phyloP scores from a whole-genome alignment of 208 protist species.

The Kentomonas sorsogonicus region DNA sequence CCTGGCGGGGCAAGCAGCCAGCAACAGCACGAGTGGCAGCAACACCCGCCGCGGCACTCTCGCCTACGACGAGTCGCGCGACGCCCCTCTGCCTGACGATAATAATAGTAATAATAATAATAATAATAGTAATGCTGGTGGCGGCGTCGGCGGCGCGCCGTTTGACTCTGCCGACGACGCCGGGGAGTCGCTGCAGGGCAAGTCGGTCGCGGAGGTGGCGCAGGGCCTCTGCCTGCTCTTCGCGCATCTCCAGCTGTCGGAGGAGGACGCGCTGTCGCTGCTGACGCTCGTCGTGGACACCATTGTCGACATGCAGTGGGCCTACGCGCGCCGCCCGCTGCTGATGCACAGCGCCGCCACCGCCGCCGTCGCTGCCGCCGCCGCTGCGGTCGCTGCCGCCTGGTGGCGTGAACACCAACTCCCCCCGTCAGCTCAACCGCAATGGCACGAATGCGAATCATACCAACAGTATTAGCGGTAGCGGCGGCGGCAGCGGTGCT shows the following conservation, averaged over 20 bases:
- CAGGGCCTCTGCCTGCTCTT: slow-evolving; percentile 24
- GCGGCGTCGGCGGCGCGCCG: neutral
- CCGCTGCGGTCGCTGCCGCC: too few species aligned
- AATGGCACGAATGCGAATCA: too few species aligned
- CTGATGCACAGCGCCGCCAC: neutral
- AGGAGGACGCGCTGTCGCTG: slow-evolving; percentile 25
- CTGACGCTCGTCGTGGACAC: slow-evolving; percentile 27
- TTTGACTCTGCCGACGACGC: neutral
- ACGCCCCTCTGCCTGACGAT: neutral
- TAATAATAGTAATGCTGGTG: neutral
- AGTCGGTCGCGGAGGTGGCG: slow-evolving; percentile 16
- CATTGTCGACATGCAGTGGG: slow-evolving; percentile 32
- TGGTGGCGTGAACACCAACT: neutral
- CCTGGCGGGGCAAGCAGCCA: neutral
- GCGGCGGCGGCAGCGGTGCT: too few species aligned
- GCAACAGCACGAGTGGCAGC: neutral
- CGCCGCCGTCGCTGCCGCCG: neutral
- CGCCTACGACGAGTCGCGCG: too few species aligned
- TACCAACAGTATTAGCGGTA: too few species aligned
- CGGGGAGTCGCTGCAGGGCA: neutral
- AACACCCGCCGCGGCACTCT: too few species aligned
- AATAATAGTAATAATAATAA: slow-evolving; percentile 8
- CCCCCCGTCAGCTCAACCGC: too few species aligned
- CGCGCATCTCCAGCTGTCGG: slow-evolving; percentile 40
- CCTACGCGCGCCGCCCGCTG: neutral